Conservation (phyloP, 78 protist genomes). For the Salpingoeca rosetta region DNA sequence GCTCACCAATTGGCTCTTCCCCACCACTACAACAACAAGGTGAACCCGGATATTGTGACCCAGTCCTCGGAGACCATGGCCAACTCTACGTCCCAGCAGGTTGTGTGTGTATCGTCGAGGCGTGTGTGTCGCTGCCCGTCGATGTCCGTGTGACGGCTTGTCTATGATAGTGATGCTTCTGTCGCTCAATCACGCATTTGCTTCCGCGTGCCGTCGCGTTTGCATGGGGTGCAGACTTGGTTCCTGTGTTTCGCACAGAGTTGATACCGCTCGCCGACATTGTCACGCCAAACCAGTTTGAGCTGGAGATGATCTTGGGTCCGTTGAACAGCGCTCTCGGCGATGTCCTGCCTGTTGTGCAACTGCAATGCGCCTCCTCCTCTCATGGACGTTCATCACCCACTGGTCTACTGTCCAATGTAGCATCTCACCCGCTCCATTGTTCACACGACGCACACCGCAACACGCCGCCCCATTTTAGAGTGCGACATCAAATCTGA, state of each 20-base stretch:
- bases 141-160: no score
- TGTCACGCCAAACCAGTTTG: conserved; percentile 69
- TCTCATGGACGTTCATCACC: no score
- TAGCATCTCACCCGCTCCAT: no score
- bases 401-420: no score
- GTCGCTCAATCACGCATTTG: background rate
- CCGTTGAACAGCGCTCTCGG: conserved; percentile 38
- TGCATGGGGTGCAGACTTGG: background rate
- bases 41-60: conserved; percentile 24
- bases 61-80: conserved; percentile 74
- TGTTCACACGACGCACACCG: conserved; percentile 35
- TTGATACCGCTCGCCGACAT: conserved; percentile 40
- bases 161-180: background rate
- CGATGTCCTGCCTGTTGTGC: conserved; percentile 38
- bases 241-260: conserved; percentile 7
- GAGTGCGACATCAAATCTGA: conserved; percentile 32
- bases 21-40: background rate
- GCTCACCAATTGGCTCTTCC: background rate
- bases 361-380: no score
- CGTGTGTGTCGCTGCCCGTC: no score
- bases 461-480: background rate
- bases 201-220: background rate
- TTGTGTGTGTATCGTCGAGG: background rate
- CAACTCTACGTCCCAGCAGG: conserved; percentile 50
- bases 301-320: conserved; percentile 52